phyloP scores from a whole-genome alignment of 371 early-diverging fungal species.

The Thermomucor indicae-seudaticae region DNA sequence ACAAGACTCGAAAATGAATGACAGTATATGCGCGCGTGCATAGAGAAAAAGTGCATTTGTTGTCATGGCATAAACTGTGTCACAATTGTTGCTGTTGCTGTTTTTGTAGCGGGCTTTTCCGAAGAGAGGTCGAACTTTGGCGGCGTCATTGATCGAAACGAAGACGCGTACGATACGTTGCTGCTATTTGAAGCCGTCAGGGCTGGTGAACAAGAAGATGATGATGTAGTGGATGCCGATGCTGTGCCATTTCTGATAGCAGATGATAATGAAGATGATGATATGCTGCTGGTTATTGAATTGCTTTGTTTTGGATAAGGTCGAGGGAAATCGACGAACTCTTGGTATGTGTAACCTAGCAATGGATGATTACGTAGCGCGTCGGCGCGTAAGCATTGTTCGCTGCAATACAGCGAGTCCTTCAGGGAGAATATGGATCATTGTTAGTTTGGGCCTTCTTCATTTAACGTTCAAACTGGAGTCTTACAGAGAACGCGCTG shows the following conservation, averaged over 20 bases:
- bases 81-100: too few relatives aligned
- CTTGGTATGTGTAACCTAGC: conserved; percentile 28
- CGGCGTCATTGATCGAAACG: neutral
- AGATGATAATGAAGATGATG: conserved; percentile 4
- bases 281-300: neutral
- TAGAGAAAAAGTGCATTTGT: too few relatives aligned
- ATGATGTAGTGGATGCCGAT: conserved; percentile 4
- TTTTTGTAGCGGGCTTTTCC: too few relatives aligned
- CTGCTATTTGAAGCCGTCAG: conserved; percentile 3
- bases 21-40: too few relatives aligned
- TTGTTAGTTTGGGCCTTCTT: neutral
- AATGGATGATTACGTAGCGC: conserved; percentile 26
- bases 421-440: conserved; percentile 2
- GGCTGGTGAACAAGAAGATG: neutral
- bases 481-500: conserved; percentile 18
- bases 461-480: too few relatives aligned
- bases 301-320: conserved; percentile 3
- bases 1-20: too few relatives aligned
- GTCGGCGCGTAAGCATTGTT: conserved; percentile 24
- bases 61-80: too few relatives aligned
- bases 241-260: too few relatives aligned
- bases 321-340: conserved; percentile 29
- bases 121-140: neutral
- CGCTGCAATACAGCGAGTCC: conserved; percentile 33
- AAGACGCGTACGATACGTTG: neutral